Conservation (phyloP, 2,329 filamentous ascomycete genomes). For the Podosphaera fusca region DNA sequence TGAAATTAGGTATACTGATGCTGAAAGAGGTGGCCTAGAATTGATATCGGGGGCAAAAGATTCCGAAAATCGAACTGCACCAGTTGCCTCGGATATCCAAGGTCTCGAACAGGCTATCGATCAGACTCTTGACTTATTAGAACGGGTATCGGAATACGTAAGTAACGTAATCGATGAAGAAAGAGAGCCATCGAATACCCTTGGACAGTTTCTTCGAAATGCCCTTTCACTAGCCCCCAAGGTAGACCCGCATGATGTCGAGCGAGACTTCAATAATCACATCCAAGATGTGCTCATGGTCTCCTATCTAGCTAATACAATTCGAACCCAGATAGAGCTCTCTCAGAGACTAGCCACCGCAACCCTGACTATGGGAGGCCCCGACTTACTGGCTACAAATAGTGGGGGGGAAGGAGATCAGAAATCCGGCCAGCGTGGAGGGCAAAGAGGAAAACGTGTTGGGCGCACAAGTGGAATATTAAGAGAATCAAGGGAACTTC, state of each 20-base stretch:
- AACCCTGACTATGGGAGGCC: conserved; percentile 34
- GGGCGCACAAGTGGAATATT: conserved; percentile 25
- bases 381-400: conserved; percentile 17
- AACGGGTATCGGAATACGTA: conserved; percentile 79
- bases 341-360: conserved; percentile 84
- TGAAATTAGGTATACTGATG: conserved; percentile 72
- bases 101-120: conserved; percentile 65
- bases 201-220: conserved; percentile 91
- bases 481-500: conserved; percentile 25
- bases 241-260: conserved; percentile 73
- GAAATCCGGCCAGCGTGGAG: conserved; percentile 20
- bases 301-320: conserved; percentile 94
- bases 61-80: conserved; percentile 46
- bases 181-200: conserved; percentile 63
- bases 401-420: conserved; percentile 24
- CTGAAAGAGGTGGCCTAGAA: conserved; percentile 56
- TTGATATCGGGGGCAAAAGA: conserved; percentile 66
- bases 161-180: conserved; percentile 88
- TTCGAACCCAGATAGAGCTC: conserved; percentile 95
- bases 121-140: conserved; percentile 71
- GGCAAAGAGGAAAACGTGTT: conserved; percentile 24
- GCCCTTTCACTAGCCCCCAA: conserved; percentile 83
- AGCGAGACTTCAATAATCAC: conserved; percentile 98
- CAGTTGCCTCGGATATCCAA: conserved; percentile 72
- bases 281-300: conserved; percentile 97